Evolutionary conservation across 495 filamentous ascomycete genomes (phyloP).

Genomic region (Aspergillus taichungensis): DNA sequence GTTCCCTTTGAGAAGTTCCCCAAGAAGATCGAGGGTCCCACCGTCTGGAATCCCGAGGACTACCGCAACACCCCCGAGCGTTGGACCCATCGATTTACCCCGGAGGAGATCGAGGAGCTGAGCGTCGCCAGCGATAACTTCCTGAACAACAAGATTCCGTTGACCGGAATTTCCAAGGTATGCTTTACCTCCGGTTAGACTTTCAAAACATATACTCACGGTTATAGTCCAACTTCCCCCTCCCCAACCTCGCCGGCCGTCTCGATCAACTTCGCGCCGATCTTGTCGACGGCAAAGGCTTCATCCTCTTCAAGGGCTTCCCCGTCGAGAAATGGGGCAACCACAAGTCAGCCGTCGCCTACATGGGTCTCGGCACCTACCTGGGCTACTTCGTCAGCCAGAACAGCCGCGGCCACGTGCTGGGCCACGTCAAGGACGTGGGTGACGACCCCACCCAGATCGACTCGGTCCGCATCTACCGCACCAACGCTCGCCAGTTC

Average conservation of each 20-base stretch:
- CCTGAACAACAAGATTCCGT: constrained; percentile 47
- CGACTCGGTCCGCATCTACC: constrained; percentile 78
- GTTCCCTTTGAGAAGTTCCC: constrained; percentile 66
- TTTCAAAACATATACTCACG: not conserved
- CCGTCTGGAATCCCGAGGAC: constrained; percentile 70
- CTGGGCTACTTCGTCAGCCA: constrained; percentile 81
- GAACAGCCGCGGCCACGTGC: constrained; percentile 78
- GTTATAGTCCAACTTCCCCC: constrained; percentile 36
- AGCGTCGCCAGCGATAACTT: constrained; percentile 58
- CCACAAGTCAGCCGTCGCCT: constrained; percentile 73
- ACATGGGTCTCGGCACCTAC: constrained; percentile 84
- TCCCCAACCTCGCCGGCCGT: constrained; percentile 51
- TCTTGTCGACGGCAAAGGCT: constrained; percentile 76
- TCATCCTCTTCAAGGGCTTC: constrained; percentile 81
- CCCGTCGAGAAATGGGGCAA: constrained; percentile 69
- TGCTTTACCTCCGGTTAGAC: not conserved
- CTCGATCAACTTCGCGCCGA: constrained; percentile 55
- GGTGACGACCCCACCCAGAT: constrained; percentile 74
- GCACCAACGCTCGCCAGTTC: constrained; percentile 74
- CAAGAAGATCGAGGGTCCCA: constrained; percentile 61
- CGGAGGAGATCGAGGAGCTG: constrained; percentile 61
- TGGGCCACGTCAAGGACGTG: constrained; percentile 86
- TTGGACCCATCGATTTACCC: constrained; percentile 67
- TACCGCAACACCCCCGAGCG: constrained; percentile 59
- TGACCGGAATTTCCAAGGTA: constrained; percentile 68